A percentile compares a stretch with the other conserved stretches of the same genome.
These are phyloP conservation scores for Trametes polyzona DNA, from an alignment of 1,284 basidiomycete species.

Conservation along the genomic window DNA sequence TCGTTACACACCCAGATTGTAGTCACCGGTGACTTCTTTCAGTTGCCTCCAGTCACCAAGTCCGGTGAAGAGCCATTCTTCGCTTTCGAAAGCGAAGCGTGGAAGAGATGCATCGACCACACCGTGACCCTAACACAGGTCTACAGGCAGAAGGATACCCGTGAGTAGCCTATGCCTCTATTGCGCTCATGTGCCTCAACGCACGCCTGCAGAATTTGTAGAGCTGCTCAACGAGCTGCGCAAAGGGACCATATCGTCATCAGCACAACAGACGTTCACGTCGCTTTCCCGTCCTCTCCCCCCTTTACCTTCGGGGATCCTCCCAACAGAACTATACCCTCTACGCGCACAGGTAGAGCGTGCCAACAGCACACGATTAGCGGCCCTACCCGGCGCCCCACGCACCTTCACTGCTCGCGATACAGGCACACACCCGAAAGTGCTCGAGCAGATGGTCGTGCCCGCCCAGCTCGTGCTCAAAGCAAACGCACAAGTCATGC, in stretches of 20 bases:
- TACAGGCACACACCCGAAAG: conserved; percentile 43
- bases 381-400: conserved; percentile 26
- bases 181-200: not conserved
- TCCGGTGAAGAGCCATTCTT: conserved; percentile 55
- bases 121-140: conserved; percentile 91
- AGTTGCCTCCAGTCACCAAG: conserved; percentile 88
- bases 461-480: conserved; percentile 42
- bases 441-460: conserved; percentile 43
- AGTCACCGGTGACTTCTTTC: conserved; percentile 95
- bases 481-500: conserved; percentile 70
- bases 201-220: conserved; percentile 67
- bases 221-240: conserved; percentile 93
- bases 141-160: conserved; percentile 72
- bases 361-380: conserved; percentile 40
- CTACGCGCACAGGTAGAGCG: conserved; percentile 68
- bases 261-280: conserved; percentile 52
- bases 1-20: conserved; percentile 56
- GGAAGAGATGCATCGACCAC: conserved; percentile 77
- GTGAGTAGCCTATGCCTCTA: conserved; percentile 19
- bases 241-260: conserved; percentile 57
- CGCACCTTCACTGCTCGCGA: conserved; percentile 46
- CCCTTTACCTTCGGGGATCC: conserved; percentile 46
- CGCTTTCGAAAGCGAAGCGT: conserved; percentile 88
- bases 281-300: conserved; percentile 45
- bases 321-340: conserved; percentile 68